Evolutionary conservation across 176 grass and related monocot species (phyloP).

Genomic region (Areca catechu): DNA sequence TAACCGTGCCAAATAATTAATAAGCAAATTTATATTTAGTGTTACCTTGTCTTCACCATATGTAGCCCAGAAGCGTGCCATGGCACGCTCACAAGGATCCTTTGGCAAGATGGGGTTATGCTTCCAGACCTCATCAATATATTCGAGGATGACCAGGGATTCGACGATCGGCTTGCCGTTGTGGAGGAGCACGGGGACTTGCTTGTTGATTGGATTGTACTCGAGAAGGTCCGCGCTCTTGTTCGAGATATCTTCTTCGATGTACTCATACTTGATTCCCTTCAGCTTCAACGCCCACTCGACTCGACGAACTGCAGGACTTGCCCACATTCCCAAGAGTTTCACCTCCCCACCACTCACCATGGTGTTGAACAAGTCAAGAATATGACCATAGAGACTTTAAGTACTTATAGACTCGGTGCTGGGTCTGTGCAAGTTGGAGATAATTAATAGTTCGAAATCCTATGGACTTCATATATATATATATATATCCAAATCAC

Average conservation of each 20-base stretch:
- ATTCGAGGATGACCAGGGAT: conserved; percentile 5
- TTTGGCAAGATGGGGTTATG: not conserved
- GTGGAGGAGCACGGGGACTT: conserved; percentile 3
- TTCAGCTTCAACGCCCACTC: conserved; percentile 3
- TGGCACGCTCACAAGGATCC: conserved; percentile 3
- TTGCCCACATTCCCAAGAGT: not conserved
- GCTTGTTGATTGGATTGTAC: conserved; percentile 5
- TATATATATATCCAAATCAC: too few relatives aligned
- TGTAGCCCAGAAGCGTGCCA: conserved; percentile 3
- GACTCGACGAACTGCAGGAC: not conserved
- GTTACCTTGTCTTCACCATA: not conserved
- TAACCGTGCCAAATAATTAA: too few relatives aligned
- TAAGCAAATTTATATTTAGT: too few relatives aligned
- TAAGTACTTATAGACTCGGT: not conserved
- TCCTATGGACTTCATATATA: too few relatives aligned
- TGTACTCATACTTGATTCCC: conserved; percentile 4
- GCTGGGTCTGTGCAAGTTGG: not conserved
- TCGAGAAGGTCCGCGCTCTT: not conserved
- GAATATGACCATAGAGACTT: too few relatives aligned
- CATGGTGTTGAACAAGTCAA: not conserved
- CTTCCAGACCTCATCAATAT: conserved; percentile 8
- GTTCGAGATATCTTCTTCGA: conserved; percentile 7
- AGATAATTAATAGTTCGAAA: too few relatives aligned
- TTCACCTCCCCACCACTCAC: not conserved
- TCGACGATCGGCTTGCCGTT: not conserved